Conservation (phyloP, 75 land plant species). For the Chamaecyparis obtusa region DNA sequence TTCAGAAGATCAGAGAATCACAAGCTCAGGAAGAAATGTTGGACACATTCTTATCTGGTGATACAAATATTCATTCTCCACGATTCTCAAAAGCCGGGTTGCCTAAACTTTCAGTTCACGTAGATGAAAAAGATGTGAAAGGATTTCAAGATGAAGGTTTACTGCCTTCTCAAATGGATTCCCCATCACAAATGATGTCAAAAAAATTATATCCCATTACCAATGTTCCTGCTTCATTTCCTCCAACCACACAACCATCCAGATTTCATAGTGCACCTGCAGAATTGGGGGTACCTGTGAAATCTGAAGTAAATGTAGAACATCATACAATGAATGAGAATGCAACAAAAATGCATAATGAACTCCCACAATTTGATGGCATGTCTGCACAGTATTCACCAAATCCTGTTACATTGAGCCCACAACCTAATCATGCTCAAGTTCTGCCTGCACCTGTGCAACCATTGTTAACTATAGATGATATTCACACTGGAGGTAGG, state of each 20-base stretch:
- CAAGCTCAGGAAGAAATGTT: constrained; percentile 27
- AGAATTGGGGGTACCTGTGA: constrained; percentile 46
- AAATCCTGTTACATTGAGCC: not conserved
- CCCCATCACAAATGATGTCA: constrained; percentile 26
- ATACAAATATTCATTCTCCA: constrained; percentile 3
- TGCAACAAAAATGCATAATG: not conserved
- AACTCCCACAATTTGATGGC: constrained; percentile 9
- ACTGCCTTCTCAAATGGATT: constrained; percentile 31
- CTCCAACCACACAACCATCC: constrained; percentile 40
- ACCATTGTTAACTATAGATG: not conserved
- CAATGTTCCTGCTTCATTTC: constrained; percentile 31
- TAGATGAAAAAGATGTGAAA: not conserved
- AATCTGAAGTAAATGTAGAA: constrained; percentile 38
- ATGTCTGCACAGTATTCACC: not conserved
- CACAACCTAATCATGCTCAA: constrained; percentile 6
- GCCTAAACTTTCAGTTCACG: not conserved
- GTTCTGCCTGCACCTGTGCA: not conserved
- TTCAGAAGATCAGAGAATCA: constrained; percentile 52
- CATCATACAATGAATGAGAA: constrained; percentile 26
- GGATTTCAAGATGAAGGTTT: constrained; percentile 22
- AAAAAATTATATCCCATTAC: constrained; percentile 26
- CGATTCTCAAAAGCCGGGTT: not conserved
- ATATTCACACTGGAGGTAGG: not conserved
- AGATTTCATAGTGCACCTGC: constrained; percentile 57
- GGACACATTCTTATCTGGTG: constrained; percentile 28